Conservation (phyloP, 805 yeast species). For the Ogataea populi-albae region DNA sequence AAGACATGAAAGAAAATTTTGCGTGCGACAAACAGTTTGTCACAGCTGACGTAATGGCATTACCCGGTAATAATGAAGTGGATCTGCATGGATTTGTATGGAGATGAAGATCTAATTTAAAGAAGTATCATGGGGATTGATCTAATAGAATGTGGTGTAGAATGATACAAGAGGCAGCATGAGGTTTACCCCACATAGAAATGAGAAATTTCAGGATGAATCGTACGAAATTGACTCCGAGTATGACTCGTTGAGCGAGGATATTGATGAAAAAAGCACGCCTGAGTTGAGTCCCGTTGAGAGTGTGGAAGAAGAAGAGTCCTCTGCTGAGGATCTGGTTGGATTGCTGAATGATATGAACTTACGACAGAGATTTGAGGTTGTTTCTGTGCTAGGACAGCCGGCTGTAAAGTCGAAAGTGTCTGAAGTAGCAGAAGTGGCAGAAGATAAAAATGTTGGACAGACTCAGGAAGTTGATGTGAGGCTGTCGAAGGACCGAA, state of each 20-base stretch:
- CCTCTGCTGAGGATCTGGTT: slow-evolving; percentile 8
- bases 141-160: no score
- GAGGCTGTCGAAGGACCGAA: no score
- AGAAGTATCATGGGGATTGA: no score
- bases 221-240: slow-evolving; percentile 26
- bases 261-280: slow-evolving; percentile 8
- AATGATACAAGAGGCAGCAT: no score
- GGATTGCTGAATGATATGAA: slow-evolving; percentile 2
- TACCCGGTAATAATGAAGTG: no score
- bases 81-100: no score
- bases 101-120: no score
- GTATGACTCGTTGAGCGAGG: slow-evolving; percentile 26
- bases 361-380: background rate
- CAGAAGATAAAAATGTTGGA: background rate
- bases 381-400: background rate
- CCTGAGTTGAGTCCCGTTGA: slow-evolving; percentile 7
- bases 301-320: slow-evolving; percentile 4
- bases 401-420: background rate
- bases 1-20: no score
- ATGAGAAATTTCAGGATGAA: slow-evolving; percentile 17
- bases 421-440: background rate
- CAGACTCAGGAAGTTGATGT: background rate
- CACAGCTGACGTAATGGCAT: no score
- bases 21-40: no score
- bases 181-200: slow-evolving; percentile 31